phyloP scores from a whole-genome alignment of 768 basidiomycete genomes.

The Porpolomopsis calyptriformis region DNA sequence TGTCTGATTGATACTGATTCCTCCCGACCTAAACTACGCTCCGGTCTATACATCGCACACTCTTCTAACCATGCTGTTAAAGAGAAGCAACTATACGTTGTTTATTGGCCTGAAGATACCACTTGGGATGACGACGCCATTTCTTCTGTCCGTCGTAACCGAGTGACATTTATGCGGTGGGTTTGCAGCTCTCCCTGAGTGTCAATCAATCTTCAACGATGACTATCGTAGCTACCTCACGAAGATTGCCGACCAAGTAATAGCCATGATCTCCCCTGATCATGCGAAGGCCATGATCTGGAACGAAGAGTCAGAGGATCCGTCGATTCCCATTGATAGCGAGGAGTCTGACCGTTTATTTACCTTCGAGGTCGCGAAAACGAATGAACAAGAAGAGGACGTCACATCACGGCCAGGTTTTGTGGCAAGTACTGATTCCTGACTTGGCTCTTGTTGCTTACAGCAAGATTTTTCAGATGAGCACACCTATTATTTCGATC shows the following conservation, averaged over 20 bases:
- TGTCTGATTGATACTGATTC: slow-evolving; percentile 11
- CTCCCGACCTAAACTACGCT: slow-evolving; percentile 26
- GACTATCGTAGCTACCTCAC: slow-evolving; percentile 39
- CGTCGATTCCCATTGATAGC: slow-evolving; percentile 25
- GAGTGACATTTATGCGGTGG: slow-evolving; percentile 54
- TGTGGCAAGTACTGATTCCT: slow-evolving; percentile 21
- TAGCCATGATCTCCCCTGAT: slow-evolving; percentile 39
- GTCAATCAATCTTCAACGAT: slow-evolving; percentile 16
- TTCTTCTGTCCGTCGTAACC: slow-evolving; percentile 37
- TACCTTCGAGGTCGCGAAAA: slow-evolving; percentile 44
- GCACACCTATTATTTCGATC: slow-evolving; percentile 9
- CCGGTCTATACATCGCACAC: slow-evolving; percentile 41
- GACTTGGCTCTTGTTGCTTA: slow-evolving; percentile 14
- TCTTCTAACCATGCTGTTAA: slow-evolving; percentile 3
- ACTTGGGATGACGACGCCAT: slow-evolving; percentile 46
- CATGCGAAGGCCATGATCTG: slow-evolving; percentile 37
- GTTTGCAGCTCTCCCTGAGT: neutral
- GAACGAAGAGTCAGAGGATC: slow-evolving; percentile 21
- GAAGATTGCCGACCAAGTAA: slow-evolving; percentile 46
- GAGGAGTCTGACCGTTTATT: slow-evolving; percentile 35
- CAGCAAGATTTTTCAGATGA: slow-evolving; percentile 2
- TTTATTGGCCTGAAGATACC: slow-evolving; percentile 53
- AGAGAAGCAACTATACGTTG: slow-evolving; percentile 29
- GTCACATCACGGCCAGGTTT: slow-evolving; percentile 36
- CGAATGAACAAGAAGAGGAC: slow-evolving; percentile 43